These are phyloP conservation scores for Hura crepitans DNA, from an alignment of 441 rosid genomes.

Conservation along the genomic window DNA sequence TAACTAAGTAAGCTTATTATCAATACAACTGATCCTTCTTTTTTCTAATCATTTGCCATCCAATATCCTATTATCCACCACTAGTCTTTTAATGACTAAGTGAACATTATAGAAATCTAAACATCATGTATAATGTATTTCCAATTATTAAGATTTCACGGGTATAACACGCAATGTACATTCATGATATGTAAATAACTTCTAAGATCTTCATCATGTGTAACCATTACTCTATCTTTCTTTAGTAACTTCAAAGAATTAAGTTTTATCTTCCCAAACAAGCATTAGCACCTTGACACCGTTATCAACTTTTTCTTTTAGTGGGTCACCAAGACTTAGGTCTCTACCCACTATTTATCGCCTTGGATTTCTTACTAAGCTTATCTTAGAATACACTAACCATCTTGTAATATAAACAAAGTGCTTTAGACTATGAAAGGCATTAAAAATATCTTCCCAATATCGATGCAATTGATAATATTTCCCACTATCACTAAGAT, in stretches of 20 bases:
- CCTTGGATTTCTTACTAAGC: slow-evolving; percentile 27
- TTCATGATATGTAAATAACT: slow-evolving; percentile 29
- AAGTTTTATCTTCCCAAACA: slow-evolving; percentile 43
- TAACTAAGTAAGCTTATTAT: slow-evolving; percentile 28
- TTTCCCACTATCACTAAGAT: slow-evolving; percentile 13
- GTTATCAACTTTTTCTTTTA: slow-evolving; percentile 36
- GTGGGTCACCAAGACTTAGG: slow-evolving; percentile 33
- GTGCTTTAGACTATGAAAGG: slow-evolving; percentile 30
- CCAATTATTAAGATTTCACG: slow-evolving; percentile 31
- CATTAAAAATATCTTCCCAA: slow-evolving; percentile 41
- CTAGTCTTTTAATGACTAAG: slow-evolving; percentile 41
- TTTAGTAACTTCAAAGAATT: slow-evolving; percentile 33
- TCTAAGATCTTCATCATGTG: slow-evolving; percentile 38
- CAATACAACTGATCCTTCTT: too few species aligned
- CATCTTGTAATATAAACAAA: slow-evolving; percentile 39
- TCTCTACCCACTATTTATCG: slow-evolving; percentile 21
- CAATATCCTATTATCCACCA: slow-evolving; percentile 28
- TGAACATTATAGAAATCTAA: slow-evolving; percentile 31
- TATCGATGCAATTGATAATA: slow-evolving; percentile 26
- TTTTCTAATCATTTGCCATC: slow-evolving; percentile 1
- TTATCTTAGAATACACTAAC: slow-evolving; percentile 27
- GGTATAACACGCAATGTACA: slow-evolving; percentile 31
- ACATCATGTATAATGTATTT: slow-evolving; percentile 27
- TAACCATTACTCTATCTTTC: slow-evolving; percentile 38
- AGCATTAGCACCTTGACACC: slow-evolving; percentile 41